Percentiles rank a stretch among this genome's conserved stretches.
phyloP scores from a whole-genome alignment of 306 rosid genomes.

The Chamaecrista fasciculata region DNA sequence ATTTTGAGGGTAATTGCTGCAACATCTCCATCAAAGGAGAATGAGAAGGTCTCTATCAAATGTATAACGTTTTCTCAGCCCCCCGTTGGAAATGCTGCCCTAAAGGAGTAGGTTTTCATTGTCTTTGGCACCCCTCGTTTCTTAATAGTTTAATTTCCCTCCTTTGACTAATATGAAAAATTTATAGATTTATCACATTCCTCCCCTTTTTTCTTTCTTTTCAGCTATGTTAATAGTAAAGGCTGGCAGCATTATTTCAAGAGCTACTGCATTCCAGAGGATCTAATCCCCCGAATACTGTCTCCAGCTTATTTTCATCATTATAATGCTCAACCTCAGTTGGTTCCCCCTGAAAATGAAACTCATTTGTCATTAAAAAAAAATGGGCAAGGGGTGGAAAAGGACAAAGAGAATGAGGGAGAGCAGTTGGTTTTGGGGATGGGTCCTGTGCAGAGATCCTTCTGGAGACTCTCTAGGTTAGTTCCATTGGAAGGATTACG shows the following conservation, averaged over 20 bases:
- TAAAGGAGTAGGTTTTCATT: conserved; percentile 75
- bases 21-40: conserved; percentile 81
- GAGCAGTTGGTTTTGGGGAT: conserved; percentile 89
- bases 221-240: conserved; percentile 82
- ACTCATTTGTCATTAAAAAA: conserved; percentile 37
- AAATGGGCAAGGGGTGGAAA: conserved; percentile 50
- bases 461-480: conserved; percentile 91
- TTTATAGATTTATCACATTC: conserved; percentile 8
- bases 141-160: conserved; percentile 17
- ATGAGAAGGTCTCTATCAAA: conserved; percentile 64
- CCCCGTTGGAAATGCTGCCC: conserved; percentile 97
- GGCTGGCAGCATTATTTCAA: conserved; percentile 96
- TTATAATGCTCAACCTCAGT: conserved; percentile 74
- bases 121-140: conserved; percentile 10
- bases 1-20: conserved; percentile 96
- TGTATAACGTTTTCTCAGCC: conserved; percentile 98
- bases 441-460: conserved; percentile 89
- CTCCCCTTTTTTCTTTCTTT: conserved; percentile 13
- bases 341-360: conserved; percentile 45
- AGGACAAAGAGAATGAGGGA: conserved; percentile 54
- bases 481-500: conserved; percentile 84
- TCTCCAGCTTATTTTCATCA: conserved; percentile 98
- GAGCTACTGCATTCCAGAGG: conserved; percentile 97
- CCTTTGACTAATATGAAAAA: not conserved
- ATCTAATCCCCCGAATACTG: conserved; percentile 88